Evolutionary conservation across 305 asterid species (phyloP).

Genomic region (Nicotiana rustica): DNA sequence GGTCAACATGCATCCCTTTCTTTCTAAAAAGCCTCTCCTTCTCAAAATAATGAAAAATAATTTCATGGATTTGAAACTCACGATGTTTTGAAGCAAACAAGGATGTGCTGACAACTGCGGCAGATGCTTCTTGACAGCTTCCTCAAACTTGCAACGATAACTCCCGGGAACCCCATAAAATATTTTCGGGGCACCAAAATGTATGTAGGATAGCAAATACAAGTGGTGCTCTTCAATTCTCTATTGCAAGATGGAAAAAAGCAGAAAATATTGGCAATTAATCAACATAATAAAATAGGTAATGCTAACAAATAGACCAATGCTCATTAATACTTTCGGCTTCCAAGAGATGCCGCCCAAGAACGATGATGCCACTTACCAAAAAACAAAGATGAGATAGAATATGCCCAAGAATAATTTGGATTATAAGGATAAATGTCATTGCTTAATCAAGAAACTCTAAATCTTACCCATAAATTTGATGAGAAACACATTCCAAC

Average conservation of each 20-base stretch:
- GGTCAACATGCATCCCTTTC: slow-evolving; percentile 4
- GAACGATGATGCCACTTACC: not conserved
- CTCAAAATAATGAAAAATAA: not conserved
- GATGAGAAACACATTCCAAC: slow-evolving; percentile 93
- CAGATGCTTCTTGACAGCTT: slow-evolving; percentile 61
- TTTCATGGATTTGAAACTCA: slow-evolving; percentile 48
- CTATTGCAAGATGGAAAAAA: slow-evolving; percentile 55
- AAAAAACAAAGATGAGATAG: not conserved
- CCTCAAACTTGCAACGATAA: slow-evolving; percentile 66
- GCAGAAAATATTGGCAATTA: slow-evolving; percentile 36
- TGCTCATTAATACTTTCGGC: slow-evolving; percentile 6
- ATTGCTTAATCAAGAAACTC: slow-evolving; percentile 16
- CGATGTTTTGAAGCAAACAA: slow-evolving; percentile 65
- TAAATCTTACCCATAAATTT: slow-evolving; percentile 75
- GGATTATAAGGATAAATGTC: not conserved
- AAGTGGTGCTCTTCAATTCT: slow-evolving; percentile 78
- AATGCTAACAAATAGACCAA: not conserved
- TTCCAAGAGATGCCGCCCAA: not conserved
- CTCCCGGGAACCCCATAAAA: slow-evolving; percentile 83
- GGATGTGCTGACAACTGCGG: slow-evolving; percentile 63
- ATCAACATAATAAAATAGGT: not conserved
- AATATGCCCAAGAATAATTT: not conserved
- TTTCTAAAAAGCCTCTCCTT: slow-evolving; percentile 24
- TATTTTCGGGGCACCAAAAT: slow-evolving; percentile 71
- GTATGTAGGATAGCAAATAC: slow-evolving; percentile 76